Percentiles rank a stretch among this genome's conserved stretches.
Conservation (phyloP, 352 stramenopile genomes). For the Pilasporangium apinafurcum region DNA sequence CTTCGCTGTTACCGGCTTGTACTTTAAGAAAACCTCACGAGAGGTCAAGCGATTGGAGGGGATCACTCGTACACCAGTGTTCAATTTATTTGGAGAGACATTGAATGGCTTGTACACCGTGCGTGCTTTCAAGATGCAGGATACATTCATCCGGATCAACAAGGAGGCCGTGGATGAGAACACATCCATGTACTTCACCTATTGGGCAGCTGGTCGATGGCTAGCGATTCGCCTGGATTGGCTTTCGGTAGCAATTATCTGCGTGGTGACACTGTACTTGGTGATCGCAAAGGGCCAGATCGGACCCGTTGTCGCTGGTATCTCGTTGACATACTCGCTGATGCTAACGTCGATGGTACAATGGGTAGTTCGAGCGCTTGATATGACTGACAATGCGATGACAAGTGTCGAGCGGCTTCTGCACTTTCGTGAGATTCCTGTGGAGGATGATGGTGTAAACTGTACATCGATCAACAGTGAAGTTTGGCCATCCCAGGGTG, state of each 20-base stretch:
- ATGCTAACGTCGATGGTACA: conserved; percentile 67
- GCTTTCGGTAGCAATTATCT: conserved; percentile 81
- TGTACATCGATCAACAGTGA: background rate
- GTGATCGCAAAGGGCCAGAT: conserved; percentile 48
- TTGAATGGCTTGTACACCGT: conserved; percentile 91
- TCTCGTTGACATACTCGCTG: conserved; percentile 24
- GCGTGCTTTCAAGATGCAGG: conserved; percentile 28
- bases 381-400: conserved; percentile 28
- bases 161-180: conserved; percentile 28
- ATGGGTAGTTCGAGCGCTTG: conserved; percentile 36
- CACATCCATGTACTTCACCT: conserved; percentile 34
- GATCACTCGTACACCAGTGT: conserved; percentile 87
- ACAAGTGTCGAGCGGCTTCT: conserved; percentile 25
- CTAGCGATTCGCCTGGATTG: conserved; percentile 88
- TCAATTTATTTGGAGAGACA: conserved; percentile 89
- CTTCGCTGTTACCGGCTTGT: conserved; percentile 47
- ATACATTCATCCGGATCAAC: conserved; percentile 25
- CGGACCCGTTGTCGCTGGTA: conserved; percentile 19
- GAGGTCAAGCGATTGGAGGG: conserved; percentile 94
- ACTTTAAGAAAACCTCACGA: conserved; percentile 75
- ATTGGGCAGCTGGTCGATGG: conserved; percentile 72
- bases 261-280: conserved; percentile 80
- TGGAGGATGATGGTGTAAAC: conserved; percentile 11
- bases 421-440: conserved; percentile 14
- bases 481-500: conserved; percentile 17